A percentile compares a stretch with the other conserved stretches of the same genome.
Evolutionary conservation across 257 asterid species (phyloP).

Genomic region (Echium plantagineum): DNA sequence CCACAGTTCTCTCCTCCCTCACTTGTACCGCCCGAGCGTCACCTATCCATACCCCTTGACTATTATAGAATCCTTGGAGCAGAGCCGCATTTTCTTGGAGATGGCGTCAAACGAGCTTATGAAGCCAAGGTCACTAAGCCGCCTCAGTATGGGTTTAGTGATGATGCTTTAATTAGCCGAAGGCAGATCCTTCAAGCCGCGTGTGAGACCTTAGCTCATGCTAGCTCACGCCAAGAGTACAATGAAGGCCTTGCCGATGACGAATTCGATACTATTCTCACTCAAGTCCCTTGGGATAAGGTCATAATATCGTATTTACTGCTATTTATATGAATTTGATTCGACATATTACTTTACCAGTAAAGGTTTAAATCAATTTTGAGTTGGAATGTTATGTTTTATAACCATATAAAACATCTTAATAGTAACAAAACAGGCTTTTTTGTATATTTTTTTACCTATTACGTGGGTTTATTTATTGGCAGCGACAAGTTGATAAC

Average conservation of each 20-base stretch:
- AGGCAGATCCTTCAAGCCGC: constrained; percentile 93
- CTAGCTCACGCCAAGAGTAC: constrained; percentile 72
- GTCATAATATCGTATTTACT: constrained; percentile 16
- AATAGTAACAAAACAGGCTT: no score
- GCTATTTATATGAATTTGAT: not conserved
- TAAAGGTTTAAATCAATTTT: no score
- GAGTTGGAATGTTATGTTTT: not conserved
- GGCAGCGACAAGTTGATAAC: no score
- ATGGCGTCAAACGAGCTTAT: constrained; percentile 85
- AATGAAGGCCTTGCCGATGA: constrained; percentile 68
- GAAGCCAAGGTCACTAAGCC: constrained; percentile 73
- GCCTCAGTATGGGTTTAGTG: constrained; percentile 83
- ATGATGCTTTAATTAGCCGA: constrained; percentile 74
- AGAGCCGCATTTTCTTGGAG: constrained; percentile 84
- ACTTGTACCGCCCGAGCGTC: constrained; percentile 60
- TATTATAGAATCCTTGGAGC: constrained; percentile 84
- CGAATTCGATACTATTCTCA: constrained; percentile 58
- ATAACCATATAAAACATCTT: no score
- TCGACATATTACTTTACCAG: not conserved
- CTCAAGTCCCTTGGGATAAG: constrained; percentile 97
- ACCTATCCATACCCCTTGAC: constrained; percentile 65
- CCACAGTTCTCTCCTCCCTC: constrained; percentile 30
- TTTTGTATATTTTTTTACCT: no score
- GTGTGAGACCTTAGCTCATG: constrained; percentile 68
- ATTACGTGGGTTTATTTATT: no score